These are phyloP conservation scores for Bromus sterilis DNA, from an alignment of 176 grass and related monocot genomes.

Conservation along the genomic window DNA sequence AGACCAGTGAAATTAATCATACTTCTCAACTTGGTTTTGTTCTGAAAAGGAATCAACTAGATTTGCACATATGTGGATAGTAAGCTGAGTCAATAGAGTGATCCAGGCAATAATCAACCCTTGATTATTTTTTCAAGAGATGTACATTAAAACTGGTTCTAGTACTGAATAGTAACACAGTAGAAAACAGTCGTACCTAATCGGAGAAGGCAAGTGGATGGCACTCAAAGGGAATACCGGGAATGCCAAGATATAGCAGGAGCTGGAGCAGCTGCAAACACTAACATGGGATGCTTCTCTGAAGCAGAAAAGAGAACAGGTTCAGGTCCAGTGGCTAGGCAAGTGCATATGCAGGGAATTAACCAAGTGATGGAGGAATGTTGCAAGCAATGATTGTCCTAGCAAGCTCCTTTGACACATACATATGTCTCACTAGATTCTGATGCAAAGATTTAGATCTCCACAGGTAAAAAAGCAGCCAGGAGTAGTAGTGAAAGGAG, in stretches of 20 bases:
- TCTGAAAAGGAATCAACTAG: neutral
- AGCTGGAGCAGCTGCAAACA: constrained; percentile 10
- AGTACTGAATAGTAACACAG: neutral
- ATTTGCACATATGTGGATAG: neutral
- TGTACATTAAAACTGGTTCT: neutral
- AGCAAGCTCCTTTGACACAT: constrained; percentile 33
- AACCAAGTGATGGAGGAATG: constrained; percentile 47
- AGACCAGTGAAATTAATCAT: neutral
- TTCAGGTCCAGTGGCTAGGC: neutral
- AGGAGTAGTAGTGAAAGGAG: constrained; percentile 20
- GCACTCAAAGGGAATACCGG: constrained; percentile 4
- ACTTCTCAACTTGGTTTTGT: neutral
- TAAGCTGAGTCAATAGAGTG: neutral
- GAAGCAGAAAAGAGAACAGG: constrained; percentile 16
- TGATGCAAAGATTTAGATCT: constrained; percentile 62
- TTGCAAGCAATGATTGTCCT: constrained; percentile 63
- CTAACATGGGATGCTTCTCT: constrained; percentile 33
- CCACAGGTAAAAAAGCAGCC: constrained; percentile 43
- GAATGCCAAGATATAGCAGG: constrained; percentile 9
- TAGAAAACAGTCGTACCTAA: neutral
- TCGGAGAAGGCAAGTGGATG: neutral
- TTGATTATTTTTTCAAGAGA: neutral
- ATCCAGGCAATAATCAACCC: neutral
- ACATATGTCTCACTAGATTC: constrained; percentile 50
- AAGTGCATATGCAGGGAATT: constrained; percentile 49